Evolutionary conservation across 371 early-diverging fungal species (phyloP).

Genomic region (Coemansia sp.): DNA sequence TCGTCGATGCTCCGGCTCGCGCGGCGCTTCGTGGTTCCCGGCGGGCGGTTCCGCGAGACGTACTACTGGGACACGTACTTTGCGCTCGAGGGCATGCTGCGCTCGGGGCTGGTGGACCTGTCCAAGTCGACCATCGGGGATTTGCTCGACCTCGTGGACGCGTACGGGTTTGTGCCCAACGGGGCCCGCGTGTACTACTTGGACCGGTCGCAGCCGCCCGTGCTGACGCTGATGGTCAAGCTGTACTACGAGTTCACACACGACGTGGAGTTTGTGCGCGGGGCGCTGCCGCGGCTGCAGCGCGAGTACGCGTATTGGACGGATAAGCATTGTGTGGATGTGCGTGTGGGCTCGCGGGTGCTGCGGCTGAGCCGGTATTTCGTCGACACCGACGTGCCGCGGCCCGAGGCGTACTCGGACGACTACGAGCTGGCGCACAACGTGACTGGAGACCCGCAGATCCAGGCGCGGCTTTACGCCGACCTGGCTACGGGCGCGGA

Average conservation of each 20-base stretch:
- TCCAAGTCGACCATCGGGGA: constrained; percentile 69
- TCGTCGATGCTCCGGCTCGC: constrained; percentile 57
- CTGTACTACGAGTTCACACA: constrained; percentile 61
- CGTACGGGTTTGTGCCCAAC: constrained; percentile 83
- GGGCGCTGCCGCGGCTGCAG: constrained; percentile 59
- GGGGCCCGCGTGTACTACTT: constrained; percentile 83
- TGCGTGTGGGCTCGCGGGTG: constrained; percentile 14
- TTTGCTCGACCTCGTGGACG: constrained; percentile 63
- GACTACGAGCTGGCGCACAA: constrained; percentile 63
- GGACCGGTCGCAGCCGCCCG: constrained; percentile 86
- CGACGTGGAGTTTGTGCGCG: constrained; percentile 56
- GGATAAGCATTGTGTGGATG: constrained; percentile 52
- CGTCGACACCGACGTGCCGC: constrained; percentile 61
- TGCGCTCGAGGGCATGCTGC: constrained; percentile 73
- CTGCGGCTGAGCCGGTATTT: constrained; percentile 58
- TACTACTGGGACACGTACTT: constrained; percentile 94
- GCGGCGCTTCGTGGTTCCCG: constrained; percentile 78
- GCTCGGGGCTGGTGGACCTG: constrained; percentile 62
- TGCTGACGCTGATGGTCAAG: constrained; percentile 73
- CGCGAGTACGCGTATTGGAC: constrained; percentile 69
- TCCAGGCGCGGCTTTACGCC: constrained; percentile 56
- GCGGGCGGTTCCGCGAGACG: constrained; percentile 82
- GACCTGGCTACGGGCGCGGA: constrained; percentile 85
- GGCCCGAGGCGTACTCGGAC: constrained; percentile 78
- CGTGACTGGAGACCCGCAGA: constrained; percentile 33